Evolutionary conservation across 2,329 filamentous ascomycete species (phyloP).

Genomic region (Achaetomium macrosporum): DNA sequence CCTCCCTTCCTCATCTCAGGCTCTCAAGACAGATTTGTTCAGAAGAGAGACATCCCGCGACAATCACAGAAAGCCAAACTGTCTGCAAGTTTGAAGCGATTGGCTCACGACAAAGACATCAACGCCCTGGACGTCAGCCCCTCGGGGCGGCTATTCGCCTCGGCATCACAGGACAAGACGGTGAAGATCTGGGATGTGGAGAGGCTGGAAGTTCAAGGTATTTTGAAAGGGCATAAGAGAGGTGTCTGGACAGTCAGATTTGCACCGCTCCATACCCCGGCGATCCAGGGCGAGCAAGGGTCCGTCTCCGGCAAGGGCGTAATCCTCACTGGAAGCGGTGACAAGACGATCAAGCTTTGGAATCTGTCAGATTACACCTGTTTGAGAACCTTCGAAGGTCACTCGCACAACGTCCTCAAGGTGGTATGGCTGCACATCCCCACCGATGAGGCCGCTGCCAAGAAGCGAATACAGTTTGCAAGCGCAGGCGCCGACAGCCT

Average conservation of each 20-base stretch:
- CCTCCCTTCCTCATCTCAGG: slow-evolving; percentile 84
- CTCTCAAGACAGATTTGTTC: slow-evolving; percentile 91
- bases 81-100: slow-evolving; percentile 72
- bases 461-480: slow-evolving; percentile 64
- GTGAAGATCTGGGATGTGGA: slow-evolving; percentile 95
- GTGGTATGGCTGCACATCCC: slow-evolving; percentile 73
- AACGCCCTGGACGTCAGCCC: slow-evolving; percentile 84
- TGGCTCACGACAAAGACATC: slow-evolving; percentile 98
- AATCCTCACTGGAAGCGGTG: slow-evolving; percentile 83
- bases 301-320: slow-evolving; percentile 72
- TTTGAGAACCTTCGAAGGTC: slow-evolving; percentile 88
- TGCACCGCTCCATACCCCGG: slow-evolving; percentile 70
- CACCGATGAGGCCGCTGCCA: slow-evolving; percentile 44
- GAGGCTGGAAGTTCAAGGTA: slow-evolving; percentile 84
- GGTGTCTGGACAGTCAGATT: slow-evolving; percentile 96
- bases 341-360: slow-evolving; percentile 96
- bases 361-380: slow-evolving; percentile 88
- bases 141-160: slow-evolving; percentile 76
- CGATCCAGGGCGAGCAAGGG: slow-evolving; percentile 65
- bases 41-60: slow-evolving; percentile 79
- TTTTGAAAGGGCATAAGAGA: slow-evolving; percentile 85
- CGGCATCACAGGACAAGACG: slow-evolving; percentile 91
- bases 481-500: slow-evolving; percentile 90
- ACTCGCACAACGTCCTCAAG: slow-evolving; percentile 92
- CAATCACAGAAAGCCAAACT: slow-evolving; percentile 43